Conservation (phyloP, 2,329 filamentous ascomycete species). For the Cytospora leucostoma region DNA sequence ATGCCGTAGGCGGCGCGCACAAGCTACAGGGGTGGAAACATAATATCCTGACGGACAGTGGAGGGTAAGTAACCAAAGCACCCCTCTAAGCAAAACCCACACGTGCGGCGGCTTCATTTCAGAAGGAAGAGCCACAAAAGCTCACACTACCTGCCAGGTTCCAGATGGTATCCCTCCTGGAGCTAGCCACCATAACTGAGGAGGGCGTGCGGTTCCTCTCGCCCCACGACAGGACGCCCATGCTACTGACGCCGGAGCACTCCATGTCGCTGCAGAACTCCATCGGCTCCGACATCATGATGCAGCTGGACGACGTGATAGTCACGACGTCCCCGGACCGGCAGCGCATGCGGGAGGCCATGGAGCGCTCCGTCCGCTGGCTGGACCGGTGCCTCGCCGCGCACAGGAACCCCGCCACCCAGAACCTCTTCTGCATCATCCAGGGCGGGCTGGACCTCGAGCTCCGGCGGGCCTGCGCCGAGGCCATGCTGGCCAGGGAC, state of each 20-base stretch:
- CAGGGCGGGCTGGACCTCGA: conserved; percentile 91
- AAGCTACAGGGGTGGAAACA: conserved; percentile 92
- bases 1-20: conserved; percentile 88
- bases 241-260: conserved; percentile 97
- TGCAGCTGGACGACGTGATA: conserved; percentile 98
- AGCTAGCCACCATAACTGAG: conserved; percentile 91
- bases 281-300: conserved; percentile 98
- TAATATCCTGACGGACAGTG: conserved; percentile 86
- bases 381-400: conserved; percentile 91
- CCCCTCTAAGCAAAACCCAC: background rate
- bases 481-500: conserved; percentile 83
- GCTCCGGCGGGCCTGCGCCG: conserved; percentile 79
- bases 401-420: conserved; percentile 77
- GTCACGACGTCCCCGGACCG: conserved; percentile 92
- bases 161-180: conserved; percentile 96
- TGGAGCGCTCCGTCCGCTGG: conserved; percentile 94
- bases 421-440: conserved; percentile 98
- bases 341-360: conserved; percentile 87
- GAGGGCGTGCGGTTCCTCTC: conserved; percentile 95
- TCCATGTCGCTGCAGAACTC: conserved; percentile 95
- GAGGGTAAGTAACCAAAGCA: conserved; percentile 56
- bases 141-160: conserved; percentile 61
- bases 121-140: background rate
- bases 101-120: background rate
- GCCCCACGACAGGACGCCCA: conserved; percentile 90